Conservation (phyloP, 192 early-diverging fungal species). For the Coemansia sp. region DNA sequence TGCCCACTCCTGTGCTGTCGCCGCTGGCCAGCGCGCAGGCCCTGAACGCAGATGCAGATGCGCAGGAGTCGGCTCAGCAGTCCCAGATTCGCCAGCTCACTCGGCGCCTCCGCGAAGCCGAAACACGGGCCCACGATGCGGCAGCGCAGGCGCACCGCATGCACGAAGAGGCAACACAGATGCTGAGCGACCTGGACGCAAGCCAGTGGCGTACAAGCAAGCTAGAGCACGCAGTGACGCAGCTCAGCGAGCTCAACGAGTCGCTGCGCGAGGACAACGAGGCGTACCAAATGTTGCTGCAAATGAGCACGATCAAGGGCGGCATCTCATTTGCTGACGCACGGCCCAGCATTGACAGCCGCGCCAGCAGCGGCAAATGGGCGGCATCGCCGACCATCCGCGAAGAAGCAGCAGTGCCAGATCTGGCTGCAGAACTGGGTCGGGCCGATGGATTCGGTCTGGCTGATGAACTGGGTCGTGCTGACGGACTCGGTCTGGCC, state of each 20-base stretch:
- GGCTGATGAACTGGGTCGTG: conserved; percentile 19
- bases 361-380: conserved; percentile 38
- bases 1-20: background rate
- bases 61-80: conserved; percentile 9
- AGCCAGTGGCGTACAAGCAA: conserved; percentile 37
- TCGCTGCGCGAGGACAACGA: conserved; percentile 80
- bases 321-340: conserved; percentile 60
- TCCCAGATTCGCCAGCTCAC: conserved; percentile 31
- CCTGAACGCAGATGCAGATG: background rate
- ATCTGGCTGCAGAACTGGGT: conserved; percentile 52
- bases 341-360: conserved; percentile 48
- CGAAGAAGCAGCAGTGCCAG: conserved; percentile 22
- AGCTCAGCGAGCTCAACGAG: conserved; percentile 67
- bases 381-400: conserved; percentile 19
- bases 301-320: conserved; percentile 79
- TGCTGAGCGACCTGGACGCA: conserved; percentile 17
- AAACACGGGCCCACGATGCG: conserved; percentile 32
- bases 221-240: conserved; percentile 58
- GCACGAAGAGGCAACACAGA: conserved; percentile 31
- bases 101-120: conserved; percentile 34
- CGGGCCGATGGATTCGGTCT: conserved; percentile 38
- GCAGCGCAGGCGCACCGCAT: conserved; percentile 23
- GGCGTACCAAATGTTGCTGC: conserved; percentile 74
- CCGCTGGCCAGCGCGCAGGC: conserved; percentile 9
- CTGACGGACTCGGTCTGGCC: background rate